Evolutionary conservation across 2,329 filamentous ascomycete species (phyloP).

Genomic region (Fusarium citri): DNA sequence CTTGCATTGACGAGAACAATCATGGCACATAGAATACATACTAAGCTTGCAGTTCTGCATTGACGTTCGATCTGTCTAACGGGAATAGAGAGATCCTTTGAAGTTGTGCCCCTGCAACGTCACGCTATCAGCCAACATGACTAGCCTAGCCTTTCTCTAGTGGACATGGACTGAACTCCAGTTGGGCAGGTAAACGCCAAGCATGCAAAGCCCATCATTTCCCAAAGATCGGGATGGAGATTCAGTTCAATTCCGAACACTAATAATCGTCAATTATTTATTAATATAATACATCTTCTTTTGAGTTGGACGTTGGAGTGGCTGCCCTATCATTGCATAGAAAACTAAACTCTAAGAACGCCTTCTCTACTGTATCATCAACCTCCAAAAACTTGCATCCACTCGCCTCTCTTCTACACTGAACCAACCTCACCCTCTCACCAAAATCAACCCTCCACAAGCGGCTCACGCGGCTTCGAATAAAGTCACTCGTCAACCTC

Average conservation of each 20-base stretch:
- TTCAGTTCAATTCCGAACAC: background rate
- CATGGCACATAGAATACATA: background rate
- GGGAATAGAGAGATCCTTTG: background rate
- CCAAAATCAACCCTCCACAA: constrained; percentile 21
- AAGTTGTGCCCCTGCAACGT: constrained; percentile 6
- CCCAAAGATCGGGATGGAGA: background rate
- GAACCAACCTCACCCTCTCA: constrained; percentile 12
- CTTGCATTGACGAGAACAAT: background rate
- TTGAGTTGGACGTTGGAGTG: background rate
- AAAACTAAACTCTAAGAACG: background rate
- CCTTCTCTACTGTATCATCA: background rate
- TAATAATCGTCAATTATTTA: background rate
- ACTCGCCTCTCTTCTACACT: background rate
- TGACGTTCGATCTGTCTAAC: background rate
- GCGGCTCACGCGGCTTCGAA: constrained; percentile 31
- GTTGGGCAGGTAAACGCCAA: constrained; percentile 3
- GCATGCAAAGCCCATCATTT: constrained; percentile 1
- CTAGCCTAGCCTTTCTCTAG: constrained; percentile 8
- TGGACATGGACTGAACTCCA: background rate
- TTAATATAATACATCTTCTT: background rate
- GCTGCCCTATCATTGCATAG: background rate
- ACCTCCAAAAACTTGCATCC: background rate
- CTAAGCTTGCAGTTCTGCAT: background rate
- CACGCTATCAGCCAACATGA: constrained; percentile 15
- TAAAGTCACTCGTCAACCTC: constrained; percentile 2